Base-by-base conservation (phyloP, 495 filamentous ascomycete species). In the Penicillium cosmopolitanum region DNA sequence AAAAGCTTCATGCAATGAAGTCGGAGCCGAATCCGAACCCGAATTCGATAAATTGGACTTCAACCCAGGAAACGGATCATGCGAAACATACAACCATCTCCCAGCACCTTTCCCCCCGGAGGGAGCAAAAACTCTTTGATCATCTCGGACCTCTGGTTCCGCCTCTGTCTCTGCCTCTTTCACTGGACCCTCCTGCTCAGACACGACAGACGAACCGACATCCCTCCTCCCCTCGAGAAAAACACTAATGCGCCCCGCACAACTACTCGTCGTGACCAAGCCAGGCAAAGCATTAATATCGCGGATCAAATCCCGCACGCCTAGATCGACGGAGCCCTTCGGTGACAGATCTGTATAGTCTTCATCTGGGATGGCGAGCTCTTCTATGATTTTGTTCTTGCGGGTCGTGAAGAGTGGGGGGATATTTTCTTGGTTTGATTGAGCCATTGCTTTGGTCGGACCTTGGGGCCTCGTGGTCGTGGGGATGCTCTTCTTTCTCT, bases 181-280 rank as follows among this genome's bases (percentile, higher is more conserved):
- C n/a, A 7, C 40, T n/a, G 40, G 11, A 8, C 1, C 40, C 18
- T 21, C 51, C 28, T 31, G 28, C 28, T 31, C 15, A 8, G 55
- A 23, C 23, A 23, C 23, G 23, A 3, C 23, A 23, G 23, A 47
- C 13, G 51, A 44, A 18, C 40, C 35, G 15, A 36, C 43, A 52
- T 74, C 78, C 71, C 85, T 89, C 28, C 75, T 71, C 6, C 92
- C 93, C 76, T 97, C 94, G 1, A 93, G 74, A 72, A 94, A 97
- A 15, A 97, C 89, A 62, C 87, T 91, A 33, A 93, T 83, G 31
- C 93, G 78, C 36, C 93, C 93, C 11, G 92, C 86, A 67, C 93
- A 97, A 69, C 90, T 96, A 71, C 93, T 96, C 12, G 93, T 97
- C 7, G 92, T 97, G 25, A 94, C 92, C 28, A 92, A 77, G 34